Base-by-base conservation (phyloP, 768 basidiomycete species). In the Lactarius pseudohatsudake region DNA sequence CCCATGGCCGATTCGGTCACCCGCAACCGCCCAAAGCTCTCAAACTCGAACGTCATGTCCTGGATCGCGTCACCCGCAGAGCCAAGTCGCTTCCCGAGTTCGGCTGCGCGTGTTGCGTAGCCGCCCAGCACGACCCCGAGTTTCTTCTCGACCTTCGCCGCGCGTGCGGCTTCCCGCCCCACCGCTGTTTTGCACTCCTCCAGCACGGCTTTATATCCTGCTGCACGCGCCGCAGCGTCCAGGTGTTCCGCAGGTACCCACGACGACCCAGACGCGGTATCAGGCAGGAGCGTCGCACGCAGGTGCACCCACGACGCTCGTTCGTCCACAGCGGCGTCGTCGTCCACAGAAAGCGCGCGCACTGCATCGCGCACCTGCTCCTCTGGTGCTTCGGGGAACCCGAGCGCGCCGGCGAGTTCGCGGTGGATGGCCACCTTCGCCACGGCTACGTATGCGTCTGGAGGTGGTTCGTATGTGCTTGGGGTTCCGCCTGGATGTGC, bases 91-190 rank as follows among this genome's bases (percentile, higher is more conserved):
- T 84, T 86, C 18, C 82, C 76, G 3, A 95, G 81, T 47, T 85
- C 84, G 72, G 82, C 82, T 34, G 87, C 86, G 11, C 96, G 86
- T 45, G 84, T 83, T 74, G 92, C 86, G 75, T 98, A 98, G 10
- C 97, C 97, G n/a, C 95, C 95, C 3, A 98, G 85, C 16, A 85
- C 84, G 64, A 94, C 86, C 10, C 81, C 84, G 11, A 98, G 84
- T 76, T 94, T 96, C 85, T 95, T 97, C 81, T 98, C 96, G 6
- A 82, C 74, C 80, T 97, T 98, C 26, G 84, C 76, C 0, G 91
- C 90, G 74, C 90, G 93, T 62, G 81, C 84, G 0, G 92, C 91
- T 73, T 96, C 91, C 73, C 85, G 86, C 40, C 86, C 78, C 88
- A 99, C 94, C 59, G 78, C 75, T 18, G 88, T 88, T 32, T 88